Evolutionary conservation across 352 stramenopile genomes (phyloP), one percentile per base, ranked within the genome.

Genomic region (Pythium monospermum): DNA sequence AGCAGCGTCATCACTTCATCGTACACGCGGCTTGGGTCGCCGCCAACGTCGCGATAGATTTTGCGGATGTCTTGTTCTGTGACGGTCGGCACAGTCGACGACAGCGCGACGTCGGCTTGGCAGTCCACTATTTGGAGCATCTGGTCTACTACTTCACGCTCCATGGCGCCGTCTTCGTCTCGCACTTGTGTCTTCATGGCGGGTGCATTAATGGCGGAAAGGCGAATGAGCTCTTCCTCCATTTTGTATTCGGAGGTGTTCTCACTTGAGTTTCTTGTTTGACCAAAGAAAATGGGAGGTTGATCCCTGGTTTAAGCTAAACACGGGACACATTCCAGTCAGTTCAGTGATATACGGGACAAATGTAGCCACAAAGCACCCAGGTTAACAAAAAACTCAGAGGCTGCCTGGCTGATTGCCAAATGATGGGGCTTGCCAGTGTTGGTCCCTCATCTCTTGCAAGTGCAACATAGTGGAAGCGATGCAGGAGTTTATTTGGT

Each of bases 1-100:
- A 80, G 55, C 28, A 85, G 61, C 54, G 69, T 85, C 61, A 85
- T 54, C 15, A 89, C 64, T 1, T 89, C 75, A 47, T 85, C 73
- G 39, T 84, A 73, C 0, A 72, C 78, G 21, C 46, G 41, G 16
- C 69, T 71, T n/a, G 78, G 51, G 44, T 89, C 73, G 18, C 69
- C 67, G 7, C 63, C 44, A 30, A 60, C 68, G 11, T 65, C 44
- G 40, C 50, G 25, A 43, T 84, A 57, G 25, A 66, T 67, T 25
- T 44, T 48, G 22, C 36, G 12, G 15, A 85, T 64, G 26, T 87
- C 71, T 1, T 49, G 40, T 13, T 66, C 60, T 22, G 63, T 69
- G 32, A 87, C 28, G 30, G 11, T 13, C 0, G 42, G 19, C 15
- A 31, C 41, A 21, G 7, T 16, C 5, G 30, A 4, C 1, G 42